Conservation (phyloP, 108 stramenopile genomes). For the Nitzschia sp. region DNA sequence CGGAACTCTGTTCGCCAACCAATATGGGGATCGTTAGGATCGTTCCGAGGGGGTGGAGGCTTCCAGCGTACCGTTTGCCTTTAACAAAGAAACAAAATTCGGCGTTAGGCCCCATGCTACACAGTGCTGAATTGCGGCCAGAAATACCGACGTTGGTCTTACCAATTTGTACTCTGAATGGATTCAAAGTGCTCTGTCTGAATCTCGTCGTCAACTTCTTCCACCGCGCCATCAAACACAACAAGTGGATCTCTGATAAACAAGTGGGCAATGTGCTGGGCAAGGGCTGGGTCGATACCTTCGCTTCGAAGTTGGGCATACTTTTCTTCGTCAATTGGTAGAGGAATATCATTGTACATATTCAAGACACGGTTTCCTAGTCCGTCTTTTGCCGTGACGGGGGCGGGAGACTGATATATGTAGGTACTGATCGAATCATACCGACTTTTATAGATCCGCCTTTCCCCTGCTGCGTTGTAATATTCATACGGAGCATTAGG, state of each 20-base stretch:
- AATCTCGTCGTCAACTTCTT: slow-evolving; percentile 91
- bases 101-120: neutral
- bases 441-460: slow-evolving; percentile 91
- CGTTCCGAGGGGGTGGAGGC: slow-evolving; percentile 94
- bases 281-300: slow-evolving; percentile 91
- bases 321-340: slow-evolving; percentile 81
- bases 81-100: neutral
- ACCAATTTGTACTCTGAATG: slow-evolving; percentile 99
- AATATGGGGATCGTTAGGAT: slow-evolving; percentile 90
- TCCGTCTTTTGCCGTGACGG: slow-evolving; percentile 24
- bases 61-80: slow-evolving; percentile 98
- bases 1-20: slow-evolving; percentile 99
- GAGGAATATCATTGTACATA: slow-evolving; percentile 93
- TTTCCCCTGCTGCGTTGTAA: slow-evolving; percentile 64
- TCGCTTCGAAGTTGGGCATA: slow-evolving; percentile 73
- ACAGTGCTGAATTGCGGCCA: no score
- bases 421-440: slow-evolving; percentile 96
- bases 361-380: slow-evolving; percentile 76
- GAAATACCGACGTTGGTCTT: no score
- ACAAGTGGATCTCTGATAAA: slow-evolving; percentile 98
- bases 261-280: slow-evolving; percentile 95
- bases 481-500: slow-evolving; percentile 64
- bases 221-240: slow-evolving; percentile 92
- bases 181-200: slow-evolving; percentile 98
- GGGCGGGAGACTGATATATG: slow-evolving; percentile 78